Evolutionary conservation across 768 basidiomycete species (phyloP).

Genomic region (Hygrocybe coccinea): DNA sequence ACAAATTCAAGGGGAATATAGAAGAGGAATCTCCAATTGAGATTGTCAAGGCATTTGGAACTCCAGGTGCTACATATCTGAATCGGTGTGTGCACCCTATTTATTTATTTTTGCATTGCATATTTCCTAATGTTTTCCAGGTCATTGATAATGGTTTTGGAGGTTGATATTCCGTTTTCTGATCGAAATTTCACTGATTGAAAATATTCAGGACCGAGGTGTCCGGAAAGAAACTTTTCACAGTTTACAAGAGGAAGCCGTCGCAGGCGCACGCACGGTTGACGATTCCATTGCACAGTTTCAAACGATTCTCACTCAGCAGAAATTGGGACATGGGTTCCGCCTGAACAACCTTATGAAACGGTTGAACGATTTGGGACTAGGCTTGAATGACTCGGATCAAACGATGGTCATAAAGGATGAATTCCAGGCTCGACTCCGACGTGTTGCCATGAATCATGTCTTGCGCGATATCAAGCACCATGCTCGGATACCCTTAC

Average conservation of each 20-base stretch:
- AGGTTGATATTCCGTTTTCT: conserved; percentile 25
- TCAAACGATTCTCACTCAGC: conserved; percentile 42
- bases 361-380: conserved; percentile 41
- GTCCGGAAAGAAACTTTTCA: conserved; percentile 55
- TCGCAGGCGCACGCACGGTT: conserved; percentile 54
- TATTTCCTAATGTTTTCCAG: conserved; percentile 31
- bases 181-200: neutral
- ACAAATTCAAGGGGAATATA: conserved; percentile 58
- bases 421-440: conserved; percentile 52
- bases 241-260: conserved; percentile 54
- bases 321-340: conserved; percentile 45
- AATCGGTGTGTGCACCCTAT: conserved; percentile 51
- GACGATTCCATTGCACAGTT: conserved; percentile 52
- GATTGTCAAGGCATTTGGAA: conserved; percentile 60
- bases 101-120: neutral
- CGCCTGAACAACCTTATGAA: conserved; percentile 49
- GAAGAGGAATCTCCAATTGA: conserved; percentile 59
- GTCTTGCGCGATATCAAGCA: conserved; percentile 73
- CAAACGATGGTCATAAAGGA: conserved; percentile 41
- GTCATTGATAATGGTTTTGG: conserved; percentile 71
- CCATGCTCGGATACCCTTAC: conserved; percentile 66
- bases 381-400: conserved; percentile 42
- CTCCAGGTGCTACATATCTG: conserved; percentile 59
- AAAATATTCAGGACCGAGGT: conserved; percentile 47
- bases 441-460: conserved; percentile 58